Evolutionary conservation across 148 eudicot species (phyloP).

Genomic region (Diospyros lotus): DNA sequence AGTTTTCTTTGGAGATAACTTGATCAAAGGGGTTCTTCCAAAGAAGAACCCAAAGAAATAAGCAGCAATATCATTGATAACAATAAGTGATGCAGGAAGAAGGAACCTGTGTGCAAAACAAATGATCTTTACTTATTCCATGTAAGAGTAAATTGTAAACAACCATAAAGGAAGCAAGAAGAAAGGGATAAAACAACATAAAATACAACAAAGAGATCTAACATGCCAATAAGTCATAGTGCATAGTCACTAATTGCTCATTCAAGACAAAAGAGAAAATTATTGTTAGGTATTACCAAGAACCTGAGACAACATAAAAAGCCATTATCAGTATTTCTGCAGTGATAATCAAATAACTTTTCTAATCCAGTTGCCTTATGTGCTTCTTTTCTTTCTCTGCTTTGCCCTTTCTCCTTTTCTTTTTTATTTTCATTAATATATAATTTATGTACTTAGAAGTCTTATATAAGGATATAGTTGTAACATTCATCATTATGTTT

Average conservation of each 20-base stretch:
- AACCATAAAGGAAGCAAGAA: background rate
- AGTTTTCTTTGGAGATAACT: slow-evolving; percentile 94
- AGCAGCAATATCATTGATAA: slow-evolving; percentile 94
- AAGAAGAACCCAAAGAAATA: slow-evolving; percentile 93
- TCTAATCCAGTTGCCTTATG: background rate
- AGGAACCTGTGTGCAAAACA: slow-evolving; percentile 73
- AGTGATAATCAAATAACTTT: background rate
- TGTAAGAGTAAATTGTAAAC: background rate
- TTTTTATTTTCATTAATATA: too few relatives aligned
- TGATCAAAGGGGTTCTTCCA: slow-evolving; percentile 93
- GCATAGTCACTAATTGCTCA: slow-evolving; percentile 3
- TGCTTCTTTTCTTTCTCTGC: background rate
- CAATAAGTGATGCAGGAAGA: slow-evolving; percentile 96
- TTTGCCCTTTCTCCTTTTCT: too few relatives aligned
- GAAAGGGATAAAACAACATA: background rate
- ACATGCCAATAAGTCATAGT: background rate
- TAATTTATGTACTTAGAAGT: too few relatives aligned
- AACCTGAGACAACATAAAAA: background rate
- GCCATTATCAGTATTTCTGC: background rate
- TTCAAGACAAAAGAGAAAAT: background rate
- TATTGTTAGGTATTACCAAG: background rate
- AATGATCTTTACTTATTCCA: background rate
- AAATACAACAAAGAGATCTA: background rate
- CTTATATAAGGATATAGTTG: too few relatives aligned
- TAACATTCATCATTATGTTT: too few relatives aligned